Percentiles rank a stretch among this genome's conserved stretches.
phyloP scores from a whole-genome alignment of 1,284 basidiomycete genomes.

The Kalmanozyma brasiliensis region DNA sequence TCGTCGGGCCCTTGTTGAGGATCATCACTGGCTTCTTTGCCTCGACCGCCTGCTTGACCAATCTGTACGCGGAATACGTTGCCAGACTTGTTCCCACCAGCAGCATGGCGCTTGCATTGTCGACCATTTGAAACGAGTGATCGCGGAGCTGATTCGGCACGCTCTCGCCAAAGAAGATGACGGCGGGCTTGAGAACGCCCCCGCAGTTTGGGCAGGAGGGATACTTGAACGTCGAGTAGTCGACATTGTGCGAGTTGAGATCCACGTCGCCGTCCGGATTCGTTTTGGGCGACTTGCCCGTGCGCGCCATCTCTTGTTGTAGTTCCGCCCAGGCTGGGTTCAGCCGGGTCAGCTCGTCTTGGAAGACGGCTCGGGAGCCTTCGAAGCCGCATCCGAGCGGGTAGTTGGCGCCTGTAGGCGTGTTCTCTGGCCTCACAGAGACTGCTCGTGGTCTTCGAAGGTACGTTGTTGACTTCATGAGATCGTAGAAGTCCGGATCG shows the following conservation, averaged over 20 bases:
- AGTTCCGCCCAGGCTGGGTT: conserved; percentile 65
- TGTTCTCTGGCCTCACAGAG: conserved; percentile 32
- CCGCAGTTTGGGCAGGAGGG: conserved; percentile 65
- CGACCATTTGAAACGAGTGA: conserved; percentile 43
- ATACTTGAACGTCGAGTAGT: conserved; percentile 64
- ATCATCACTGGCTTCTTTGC: conserved; percentile 52
- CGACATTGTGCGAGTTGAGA: conserved; percentile 51
- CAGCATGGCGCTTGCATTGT: conserved; percentile 53
- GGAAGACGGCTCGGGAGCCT: conserved; percentile 56
- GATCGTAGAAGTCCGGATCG: conserved; percentile 26
- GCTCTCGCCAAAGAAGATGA: conserved; percentile 67
- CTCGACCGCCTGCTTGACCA: conserved; percentile 61
- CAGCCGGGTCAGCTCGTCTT: conserved; percentile 56
- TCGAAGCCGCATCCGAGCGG: conserved; percentile 57
- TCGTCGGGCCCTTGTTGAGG: conserved; percentile 65
- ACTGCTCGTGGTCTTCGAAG: conserved; percentile 40
- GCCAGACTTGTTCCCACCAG: conserved; percentile 64
- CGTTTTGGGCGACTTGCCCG: conserved; percentile 57
- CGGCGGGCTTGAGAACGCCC: conserved; percentile 65
- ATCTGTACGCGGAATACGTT: conserved; percentile 65
- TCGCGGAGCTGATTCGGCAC: conserved; percentile 56
- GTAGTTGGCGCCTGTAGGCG: conserved; percentile 46
- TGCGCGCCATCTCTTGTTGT: conserved; percentile 46
- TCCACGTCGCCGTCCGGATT: conserved; percentile 68
- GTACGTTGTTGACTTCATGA: conserved; percentile 30